A percentile compares a stretch with the other conserved stretches of the same genome.
Evolutionary conservation across 768 basidiomycete genomes (phyloP).

Genomic region (Collybia sp.): DNA sequence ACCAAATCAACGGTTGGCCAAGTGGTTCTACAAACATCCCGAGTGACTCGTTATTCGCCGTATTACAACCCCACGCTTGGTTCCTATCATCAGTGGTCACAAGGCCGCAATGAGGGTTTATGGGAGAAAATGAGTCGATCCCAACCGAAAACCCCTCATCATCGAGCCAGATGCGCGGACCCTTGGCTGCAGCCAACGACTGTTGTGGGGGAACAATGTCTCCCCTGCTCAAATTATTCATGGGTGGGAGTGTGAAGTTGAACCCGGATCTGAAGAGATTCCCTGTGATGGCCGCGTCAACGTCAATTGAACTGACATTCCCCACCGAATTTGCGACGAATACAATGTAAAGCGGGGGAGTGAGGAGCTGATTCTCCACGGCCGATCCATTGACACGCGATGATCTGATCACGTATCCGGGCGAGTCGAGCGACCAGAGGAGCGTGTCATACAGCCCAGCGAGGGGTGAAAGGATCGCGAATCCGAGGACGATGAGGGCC

Average conservation of each 20-base stretch:
- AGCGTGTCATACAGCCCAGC: constrained; percentile 15
- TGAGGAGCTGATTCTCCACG: constrained; percentile 5
- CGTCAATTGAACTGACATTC: constrained; percentile 7
- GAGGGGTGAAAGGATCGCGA: constrained; percentile 6
- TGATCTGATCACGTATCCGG: constrained; percentile 12
- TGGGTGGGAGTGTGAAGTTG: constrained; percentile 13
- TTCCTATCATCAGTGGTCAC: no score
- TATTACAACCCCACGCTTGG: no score
- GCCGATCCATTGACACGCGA: background rate
- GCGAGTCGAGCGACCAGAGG: constrained; percentile 15
- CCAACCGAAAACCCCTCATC: constrained; percentile 12
- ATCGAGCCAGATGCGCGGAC: constrained; percentile 14
- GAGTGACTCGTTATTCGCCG: no score
- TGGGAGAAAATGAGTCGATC: constrained; percentile 3
- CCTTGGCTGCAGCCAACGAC: background rate
- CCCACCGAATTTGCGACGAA: constrained; percentile 8
- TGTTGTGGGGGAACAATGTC: constrained; percentile 4
- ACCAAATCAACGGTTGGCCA: constrained; percentile 12
- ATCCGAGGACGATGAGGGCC: constrained; percentile 9
- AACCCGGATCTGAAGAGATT: constrained; percentile 11
- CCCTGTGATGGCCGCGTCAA: constrained; percentile 9
- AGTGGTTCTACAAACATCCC: background rate
- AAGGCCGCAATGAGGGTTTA: constrained; percentile 1
- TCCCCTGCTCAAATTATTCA: background rate
- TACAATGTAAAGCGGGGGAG: constrained; percentile 9